Evolutionary conservation across 163 green algal species (phyloP).

Genomic region (Chloromonas sp.): DNA sequence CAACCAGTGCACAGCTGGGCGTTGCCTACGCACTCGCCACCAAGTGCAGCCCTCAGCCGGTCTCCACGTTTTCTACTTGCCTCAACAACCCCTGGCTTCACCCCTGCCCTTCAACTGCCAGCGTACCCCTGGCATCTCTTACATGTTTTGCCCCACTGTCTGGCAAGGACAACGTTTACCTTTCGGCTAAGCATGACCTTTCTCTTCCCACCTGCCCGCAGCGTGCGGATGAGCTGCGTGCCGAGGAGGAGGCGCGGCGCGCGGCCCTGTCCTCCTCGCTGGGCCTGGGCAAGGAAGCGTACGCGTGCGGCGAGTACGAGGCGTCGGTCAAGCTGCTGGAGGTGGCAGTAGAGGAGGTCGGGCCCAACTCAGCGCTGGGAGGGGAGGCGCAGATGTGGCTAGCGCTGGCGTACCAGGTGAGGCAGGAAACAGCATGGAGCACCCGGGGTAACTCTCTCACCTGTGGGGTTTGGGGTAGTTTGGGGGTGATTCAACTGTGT

Average conservation of each 20-base stretch:
- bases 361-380: constrained; percentile 47
- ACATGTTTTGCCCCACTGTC: no score
- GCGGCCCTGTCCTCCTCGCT: background rate
- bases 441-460: background rate
- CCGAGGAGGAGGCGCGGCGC: background rate
- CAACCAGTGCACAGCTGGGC: no score
- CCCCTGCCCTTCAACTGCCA: no score
- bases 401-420: constrained; percentile 78
- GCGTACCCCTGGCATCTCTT: no score
- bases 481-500: no score
- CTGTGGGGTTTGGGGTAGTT: background rate
- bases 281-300: background rate
- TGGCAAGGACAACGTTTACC: no score
- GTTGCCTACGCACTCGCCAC: no score
- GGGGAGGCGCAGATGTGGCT: constrained; percentile 84
- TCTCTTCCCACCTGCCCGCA: no score
- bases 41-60: no score
- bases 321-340: constrained; percentile 45
- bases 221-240: background rate
- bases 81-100: no score
- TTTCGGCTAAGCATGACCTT: no score
- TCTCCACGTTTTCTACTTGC: no score
- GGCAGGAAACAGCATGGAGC: background rate
- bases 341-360: constrained; percentile 53
- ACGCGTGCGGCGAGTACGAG: background rate